These are phyloP conservation scores for Diospyros kaki DNA, from an alignment of 148 eudicot genomes.

Conservation along the genomic window DNA sequence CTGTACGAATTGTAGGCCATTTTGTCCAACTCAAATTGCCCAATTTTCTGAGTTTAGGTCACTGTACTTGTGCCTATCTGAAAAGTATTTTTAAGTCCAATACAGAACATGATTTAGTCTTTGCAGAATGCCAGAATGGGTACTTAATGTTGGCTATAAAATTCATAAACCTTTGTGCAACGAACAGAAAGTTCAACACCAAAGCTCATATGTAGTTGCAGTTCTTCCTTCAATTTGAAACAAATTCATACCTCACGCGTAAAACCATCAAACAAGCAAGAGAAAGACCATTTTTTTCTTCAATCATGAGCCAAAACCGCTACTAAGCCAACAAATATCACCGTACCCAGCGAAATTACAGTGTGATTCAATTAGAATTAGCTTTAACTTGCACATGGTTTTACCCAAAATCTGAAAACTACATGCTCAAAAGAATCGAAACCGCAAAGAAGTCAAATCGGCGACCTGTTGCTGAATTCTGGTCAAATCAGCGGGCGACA, in stretches of 20 bases:
- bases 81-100: background rate
- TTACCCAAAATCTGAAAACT: background rate
- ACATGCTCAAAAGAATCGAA: background rate
- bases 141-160: background rate
- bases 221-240: background rate
- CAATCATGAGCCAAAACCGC: background rate
- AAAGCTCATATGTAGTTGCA: background rate
- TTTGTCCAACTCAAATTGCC: background rate
- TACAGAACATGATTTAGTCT: background rate
- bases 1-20: background rate
- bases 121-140: background rate
- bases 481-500: slow-evolving; percentile 79
- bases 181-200: too few relatives aligned
- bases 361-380: background rate
- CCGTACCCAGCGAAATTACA: background rate
- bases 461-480: slow-evolving; percentile 84
- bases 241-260: background rate
- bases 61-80: background rate
- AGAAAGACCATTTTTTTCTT: background rate
- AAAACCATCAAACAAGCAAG: background rate
- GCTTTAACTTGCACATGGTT: background rate
- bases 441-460: background rate
- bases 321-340: background rate
- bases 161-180: too few relatives aligned
- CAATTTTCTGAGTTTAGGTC: background rate